phyloP scores from a whole-genome alignment of 2,329 filamentous ascomycete genomes.

The Didymella pinodella region DNA sequence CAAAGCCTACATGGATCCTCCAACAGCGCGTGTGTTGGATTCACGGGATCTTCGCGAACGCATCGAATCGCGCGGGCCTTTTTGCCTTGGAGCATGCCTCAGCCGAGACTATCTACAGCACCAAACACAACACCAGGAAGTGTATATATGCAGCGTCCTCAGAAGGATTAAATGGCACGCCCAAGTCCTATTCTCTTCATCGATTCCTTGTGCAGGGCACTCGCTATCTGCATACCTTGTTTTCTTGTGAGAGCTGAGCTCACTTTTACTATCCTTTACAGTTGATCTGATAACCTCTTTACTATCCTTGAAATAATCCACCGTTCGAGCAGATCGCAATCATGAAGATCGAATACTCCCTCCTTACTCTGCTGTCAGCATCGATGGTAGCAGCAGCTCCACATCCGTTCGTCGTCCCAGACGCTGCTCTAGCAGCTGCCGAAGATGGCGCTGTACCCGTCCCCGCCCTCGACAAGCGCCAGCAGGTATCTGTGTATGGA shows the following conservation, averaged over 20 bases:
- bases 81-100: constrained; percentile 21
- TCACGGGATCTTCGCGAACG: constrained; percentile 38
- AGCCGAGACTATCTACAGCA: constrained; percentile 20
- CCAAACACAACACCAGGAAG: constrained; percentile 12
- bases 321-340: constrained; percentile 27
- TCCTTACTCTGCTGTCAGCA: constrained; percentile 47
- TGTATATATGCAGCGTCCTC: constrained; percentile 35
- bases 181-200: constrained; percentile 27
- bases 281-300: constrained; percentile 36
- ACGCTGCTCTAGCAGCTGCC: constrained; percentile 33
- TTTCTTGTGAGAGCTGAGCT: constrained; percentile 49
- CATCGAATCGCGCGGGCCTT: constrained; percentile 27
- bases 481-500: constrained; percentile 15
- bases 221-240: constrained; percentile 33
- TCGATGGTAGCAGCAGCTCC: constrained; percentile 46
- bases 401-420: constrained; percentile 41
- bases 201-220: constrained; percentile 45
- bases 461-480: constrained; percentile 23
- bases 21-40: constrained; percentile 47
- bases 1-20: constrained; percentile 40
- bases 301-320: constrained; percentile 23
- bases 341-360: constrained; percentile 47
- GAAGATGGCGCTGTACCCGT: constrained; percentile 33
- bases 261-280: constrained; percentile 29
- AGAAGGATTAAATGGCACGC: constrained; percentile 26